phyloP scores from a whole-genome alignment of 768 basidiomycete species.

The Boletellus ananiceps region DNA sequence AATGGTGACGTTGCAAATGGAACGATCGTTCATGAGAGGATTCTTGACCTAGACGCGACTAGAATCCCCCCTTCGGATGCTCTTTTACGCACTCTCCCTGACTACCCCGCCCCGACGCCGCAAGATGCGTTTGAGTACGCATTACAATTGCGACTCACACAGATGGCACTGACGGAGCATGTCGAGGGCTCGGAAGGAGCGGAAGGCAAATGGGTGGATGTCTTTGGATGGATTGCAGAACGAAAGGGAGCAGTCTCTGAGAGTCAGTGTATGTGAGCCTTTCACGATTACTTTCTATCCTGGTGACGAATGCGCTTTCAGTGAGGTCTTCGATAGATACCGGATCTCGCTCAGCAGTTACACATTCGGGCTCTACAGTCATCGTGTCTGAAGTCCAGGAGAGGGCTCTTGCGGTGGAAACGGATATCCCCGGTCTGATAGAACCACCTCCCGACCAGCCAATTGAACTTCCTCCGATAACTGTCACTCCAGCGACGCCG shows the following conservation, averaged over 20 bases:
- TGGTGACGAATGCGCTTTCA: constrained; percentile 1
- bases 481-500: constrained; percentile 59
- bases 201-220: constrained; percentile 72
- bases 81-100: constrained; percentile 44
- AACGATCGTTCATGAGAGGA: constrained; percentile 14
- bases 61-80: constrained; percentile 37
- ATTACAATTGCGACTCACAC: constrained; percentile 82
- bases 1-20: constrained; percentile 1
- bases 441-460: constrained; percentile 3
- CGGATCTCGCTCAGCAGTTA: constrained; percentile 24
- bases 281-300: not conserved
- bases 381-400: constrained; percentile 15
- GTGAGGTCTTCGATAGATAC: constrained; percentile 31
- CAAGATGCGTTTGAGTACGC: constrained; percentile 70
- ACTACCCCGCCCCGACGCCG: constrained; percentile 46
- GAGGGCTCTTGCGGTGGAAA: constrained; percentile 8
- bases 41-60: constrained; percentile 29
- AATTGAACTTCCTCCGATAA: constrained; percentile 40
- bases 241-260: constrained; percentile 35
- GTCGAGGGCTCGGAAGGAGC: constrained; percentile 85
- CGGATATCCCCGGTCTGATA: not conserved
- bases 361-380: constrained; percentile 14
- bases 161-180: constrained; percentile 74
- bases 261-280: constrained; percentile 20
- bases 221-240: constrained; percentile 83